Percentiles rank a stretch among this genome's conserved stretches.
Conservation (phyloP, 73 alveolate genomes). For the Urostyla sp. region DNA sequence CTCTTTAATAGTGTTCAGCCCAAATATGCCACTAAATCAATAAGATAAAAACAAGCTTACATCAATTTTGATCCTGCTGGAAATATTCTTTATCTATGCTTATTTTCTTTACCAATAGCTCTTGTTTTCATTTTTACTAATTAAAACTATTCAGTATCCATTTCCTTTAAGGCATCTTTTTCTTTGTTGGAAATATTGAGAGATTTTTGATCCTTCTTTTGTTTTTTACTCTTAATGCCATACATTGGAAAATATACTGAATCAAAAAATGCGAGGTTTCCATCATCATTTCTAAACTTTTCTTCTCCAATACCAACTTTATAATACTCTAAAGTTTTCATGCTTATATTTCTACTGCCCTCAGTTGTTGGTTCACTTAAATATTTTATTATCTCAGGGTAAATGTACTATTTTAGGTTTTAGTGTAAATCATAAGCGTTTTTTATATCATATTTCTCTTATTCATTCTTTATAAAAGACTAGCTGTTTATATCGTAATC, state of each 20-base stretch:
- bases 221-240: slow-evolving; percentile 44
- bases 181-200: slow-evolving; percentile 21
- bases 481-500: not conserved
- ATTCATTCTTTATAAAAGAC: not conserved
- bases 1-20: slow-evolving; percentile 77
- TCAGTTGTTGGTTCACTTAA: slow-evolving; percentile 23
- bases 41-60: slow-evolving; percentile 14
- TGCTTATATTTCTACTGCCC: slow-evolving; percentile 65
- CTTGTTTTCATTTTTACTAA: slow-evolving; percentile 68
- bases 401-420: slow-evolving; percentile 9
- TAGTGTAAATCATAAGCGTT: not conserved
- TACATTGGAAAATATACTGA: slow-evolving; percentile 70
- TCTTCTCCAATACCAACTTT: slow-evolving; percentile 76
- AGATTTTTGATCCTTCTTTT: slow-evolving; percentile 44
- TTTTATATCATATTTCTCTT: slow-evolving; percentile 6
- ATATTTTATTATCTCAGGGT: slow-evolving; percentile 16
- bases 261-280: slow-evolving; percentile 53
- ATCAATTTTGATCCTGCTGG: slow-evolving; percentile 66
- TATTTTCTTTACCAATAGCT: slow-evolving; percentile 69
- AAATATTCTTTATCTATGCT: slow-evolving; percentile 40
- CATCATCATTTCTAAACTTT: slow-evolving; percentile 70
- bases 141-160: slow-evolving; percentile 60
- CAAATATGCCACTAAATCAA: slow-evolving; percentile 80
- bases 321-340: slow-evolving; percentile 67
- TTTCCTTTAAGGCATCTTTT: slow-evolving; percentile 29